Percentiles rank a stretch among this genome's conserved stretches.
Conservation (phyloP, 495 filamentous ascomycete species). For the Neurospora sp. region DNA sequence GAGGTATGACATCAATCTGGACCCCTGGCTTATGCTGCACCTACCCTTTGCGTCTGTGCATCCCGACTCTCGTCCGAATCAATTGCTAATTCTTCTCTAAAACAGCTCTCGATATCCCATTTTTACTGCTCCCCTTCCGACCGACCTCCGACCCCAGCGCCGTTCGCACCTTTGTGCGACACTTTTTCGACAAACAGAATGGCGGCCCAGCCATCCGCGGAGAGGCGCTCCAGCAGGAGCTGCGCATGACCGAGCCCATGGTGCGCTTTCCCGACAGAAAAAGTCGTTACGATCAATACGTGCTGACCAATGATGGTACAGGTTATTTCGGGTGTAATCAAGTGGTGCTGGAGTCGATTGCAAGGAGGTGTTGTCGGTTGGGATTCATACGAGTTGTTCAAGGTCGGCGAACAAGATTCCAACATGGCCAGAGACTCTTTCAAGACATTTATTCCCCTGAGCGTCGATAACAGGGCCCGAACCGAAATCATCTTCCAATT, state of each 20-base stretch:
- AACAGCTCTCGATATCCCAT: constrained; percentile 77
- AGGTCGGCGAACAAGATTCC: constrained; percentile 89
- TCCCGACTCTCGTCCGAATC: constrained; percentile 7
- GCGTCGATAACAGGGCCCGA: constrained; percentile 79
- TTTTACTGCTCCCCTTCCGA: constrained; percentile 91
- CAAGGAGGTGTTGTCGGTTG: constrained; percentile 89
- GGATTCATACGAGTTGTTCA: constrained; percentile 95
- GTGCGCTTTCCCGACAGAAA: constrained; percentile 38
- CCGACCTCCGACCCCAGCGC: constrained; percentile 85
- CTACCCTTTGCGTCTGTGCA: constrained; percentile 2
- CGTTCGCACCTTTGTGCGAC: constrained; percentile 83
- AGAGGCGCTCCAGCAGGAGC: constrained; percentile 66
- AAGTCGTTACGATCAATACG: not conserved
- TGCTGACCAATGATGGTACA: constrained; percentile 26
- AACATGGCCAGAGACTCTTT: constrained; percentile 88
- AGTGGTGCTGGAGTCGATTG: constrained; percentile 97
- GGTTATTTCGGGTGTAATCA: constrained; percentile 88
- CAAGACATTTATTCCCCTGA: constrained; percentile 90
- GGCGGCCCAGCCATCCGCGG: constrained; percentile 45
- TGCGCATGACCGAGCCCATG: constrained; percentile 90
- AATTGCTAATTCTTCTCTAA: constrained; percentile 24
- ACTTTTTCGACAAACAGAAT: constrained; percentile 70
- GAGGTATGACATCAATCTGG: constrained; percentile 52
- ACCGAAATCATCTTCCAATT: constrained; percentile 90
- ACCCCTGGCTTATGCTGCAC: constrained; percentile 10